Base-by-base conservation (phyloP, 495 filamentous ascomycete genomes). In the Penicillium cosmopolitanum region DNA sequence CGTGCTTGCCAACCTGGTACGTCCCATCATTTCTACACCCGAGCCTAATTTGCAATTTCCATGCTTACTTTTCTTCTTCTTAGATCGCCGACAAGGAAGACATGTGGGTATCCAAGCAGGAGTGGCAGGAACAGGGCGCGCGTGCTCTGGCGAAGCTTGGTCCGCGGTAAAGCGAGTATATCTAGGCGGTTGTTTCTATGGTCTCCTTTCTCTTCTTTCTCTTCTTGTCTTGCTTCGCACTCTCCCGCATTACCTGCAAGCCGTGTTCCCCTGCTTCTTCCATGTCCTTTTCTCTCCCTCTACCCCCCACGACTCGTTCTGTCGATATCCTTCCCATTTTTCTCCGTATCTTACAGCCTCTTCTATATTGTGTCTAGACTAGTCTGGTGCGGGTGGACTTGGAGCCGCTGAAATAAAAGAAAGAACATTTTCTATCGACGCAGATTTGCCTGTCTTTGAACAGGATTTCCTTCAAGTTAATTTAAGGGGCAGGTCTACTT, bases 91-190 rank as follows among this genome's bases (percentile, higher is more conserved):
- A 98, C 73, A 96, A 96, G 77, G 91, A 97, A 67, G 88, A 89
- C 72, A 98, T 98, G 95, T 98, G 95, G 95, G 94, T 98, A 53
- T 87, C 89, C 51, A 96, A 96, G 80, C 82, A 89, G 68, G 96
- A 98, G 76, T 98, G 96, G 96, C 81, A 92, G 68, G 95, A 98
- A 79, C 88, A 96, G 74, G 95, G 95, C 16, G 69, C 88, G n/a
- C 82, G 89, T 47, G 87, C 87, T 51, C 77, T 98, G 68, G 91
- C 91, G 74, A 98, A 97, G 80, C 83, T 98, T 56, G 95, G 95
- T 2, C 89, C 91, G 38, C 87, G 93, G 76, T 82, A 73, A 48
- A 68, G 31, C 52, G 57, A 58, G 63, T 68, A 57, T 69, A 71
- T 56, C 59, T 65, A 66, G 51, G 50, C 43, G 66, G 62, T 61